A percentile compares a stretch with the other conserved stretches of the same genome.
phyloP scores from a whole-genome alignment of 1,139 yeast genomes.

The Yamadazyma songkhlaensis region DNA sequence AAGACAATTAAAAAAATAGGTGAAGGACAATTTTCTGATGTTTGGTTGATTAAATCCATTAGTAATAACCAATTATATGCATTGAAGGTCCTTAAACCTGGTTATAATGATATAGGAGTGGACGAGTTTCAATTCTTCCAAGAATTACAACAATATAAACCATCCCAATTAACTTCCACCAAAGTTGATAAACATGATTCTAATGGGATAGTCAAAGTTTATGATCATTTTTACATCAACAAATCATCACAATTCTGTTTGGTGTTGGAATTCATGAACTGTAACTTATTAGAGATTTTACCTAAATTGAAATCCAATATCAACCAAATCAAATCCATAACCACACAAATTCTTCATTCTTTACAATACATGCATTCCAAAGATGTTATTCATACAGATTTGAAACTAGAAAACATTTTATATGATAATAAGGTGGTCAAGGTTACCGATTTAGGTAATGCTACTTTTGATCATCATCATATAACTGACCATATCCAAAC shows the following conservation, averaged over 20 bases:
- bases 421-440: constrained; percentile 25
- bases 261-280: constrained; percentile 32
- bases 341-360: constrained; percentile 37
- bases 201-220: constrained; percentile 36
- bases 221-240: constrained; percentile 38
- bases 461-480: constrained; percentile 71
- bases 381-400: constrained; percentile 44
- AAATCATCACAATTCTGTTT: constrained; percentile 44
- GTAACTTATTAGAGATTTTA: constrained; percentile 4
- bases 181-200: constrained; percentile 23
- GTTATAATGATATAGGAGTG: constrained; percentile 41
- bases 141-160: constrained; percentile 16
- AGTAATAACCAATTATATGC: constrained; percentile 29
- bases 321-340: constrained; percentile 24
- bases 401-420: constrained; percentile 42
- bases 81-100: constrained; percentile 40
- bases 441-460: constrained; percentile 85
- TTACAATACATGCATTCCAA: constrained; percentile 41
- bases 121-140: constrained; percentile 39
- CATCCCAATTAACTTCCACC: too few relatives aligned
- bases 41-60: constrained; percentile 65
- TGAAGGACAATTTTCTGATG: constrained; percentile 91
- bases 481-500: constrained; percentile 86
- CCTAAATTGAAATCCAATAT: constrained; percentile 4
- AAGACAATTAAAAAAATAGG: constrained; percentile 49